A percentile compares a stretch with the other conserved stretches of the same genome.
Conservation (phyloP, 305 asterid species). For the Fraxinus angustifolia region DNA sequence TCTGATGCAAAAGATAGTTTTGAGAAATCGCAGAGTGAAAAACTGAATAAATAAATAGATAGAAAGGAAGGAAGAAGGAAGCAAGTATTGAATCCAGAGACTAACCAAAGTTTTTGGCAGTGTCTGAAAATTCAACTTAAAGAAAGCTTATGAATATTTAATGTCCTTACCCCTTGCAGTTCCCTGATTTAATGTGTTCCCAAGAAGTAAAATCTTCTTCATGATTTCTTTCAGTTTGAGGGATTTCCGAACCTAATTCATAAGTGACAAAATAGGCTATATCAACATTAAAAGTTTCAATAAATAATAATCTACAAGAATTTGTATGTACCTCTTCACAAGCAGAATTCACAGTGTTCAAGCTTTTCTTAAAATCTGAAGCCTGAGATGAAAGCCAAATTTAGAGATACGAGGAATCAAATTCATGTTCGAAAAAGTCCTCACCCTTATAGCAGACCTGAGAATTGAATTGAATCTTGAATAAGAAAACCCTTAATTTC, state of each 20-base stretch:
- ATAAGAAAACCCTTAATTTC: constrained; percentile 79
- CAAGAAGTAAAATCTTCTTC: constrained; percentile 70
- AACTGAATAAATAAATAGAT: background rate
- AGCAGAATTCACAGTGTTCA: constrained; percentile 67
- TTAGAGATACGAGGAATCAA: constrained; percentile 23
- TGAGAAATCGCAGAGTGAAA: background rate
- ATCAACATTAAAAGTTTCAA: constrained; percentile 9
- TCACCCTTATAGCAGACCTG: constrained; percentile 61
- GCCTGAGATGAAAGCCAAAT: constrained; percentile 46
- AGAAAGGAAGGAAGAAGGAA: background rate
- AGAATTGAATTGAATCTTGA: constrained; percentile 88
- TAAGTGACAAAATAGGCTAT: constrained; percentile 18
- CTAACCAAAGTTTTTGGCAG: constrained; percentile 13
- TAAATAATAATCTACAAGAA: constrained; percentile 11
- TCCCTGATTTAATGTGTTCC: constrained; percentile 93
- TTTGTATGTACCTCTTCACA: constrained; percentile 75
- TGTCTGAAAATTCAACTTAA: constrained; percentile 12
- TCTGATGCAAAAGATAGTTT: background rate
- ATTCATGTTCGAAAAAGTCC: constrained; percentile 17
- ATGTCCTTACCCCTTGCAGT: constrained; percentile 80
- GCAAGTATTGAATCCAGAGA: background rate
- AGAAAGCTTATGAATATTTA: constrained; percentile 10
- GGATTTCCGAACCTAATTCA: constrained; percentile 75
- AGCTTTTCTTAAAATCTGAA: constrained; percentile 72
- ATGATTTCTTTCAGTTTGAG: constrained; percentile 71